phyloP scores from a whole-genome alignment of 331 rosid genomes.

The Quercus phellos region DNA sequence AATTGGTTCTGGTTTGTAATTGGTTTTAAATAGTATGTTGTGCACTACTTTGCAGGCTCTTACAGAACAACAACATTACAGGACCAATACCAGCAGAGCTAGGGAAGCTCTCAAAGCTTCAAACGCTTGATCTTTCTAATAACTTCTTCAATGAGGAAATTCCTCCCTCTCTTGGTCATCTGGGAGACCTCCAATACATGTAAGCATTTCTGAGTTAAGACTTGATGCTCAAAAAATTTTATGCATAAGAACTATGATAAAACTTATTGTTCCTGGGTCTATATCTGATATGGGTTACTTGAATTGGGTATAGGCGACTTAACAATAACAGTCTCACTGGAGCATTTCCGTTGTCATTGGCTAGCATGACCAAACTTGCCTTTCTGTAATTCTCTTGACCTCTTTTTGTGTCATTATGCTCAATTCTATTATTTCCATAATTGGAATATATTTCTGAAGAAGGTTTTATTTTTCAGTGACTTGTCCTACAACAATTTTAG shows the following conservation, averaged over 20 bases:
- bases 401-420: not conserved
- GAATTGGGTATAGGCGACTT: constrained; percentile 41
- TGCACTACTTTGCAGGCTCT: constrained; percentile 36
- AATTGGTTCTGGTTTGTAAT: constrained; percentile 6
- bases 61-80: constrained; percentile 52
- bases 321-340: constrained; percentile 50
- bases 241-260: too few species aligned
- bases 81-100: constrained; percentile 50
- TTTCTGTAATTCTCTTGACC: constrained; percentile 42
- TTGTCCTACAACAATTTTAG: constrained; percentile 56
- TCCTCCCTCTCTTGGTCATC: constrained; percentile 44
- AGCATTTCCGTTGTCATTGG: constrained; percentile 46
- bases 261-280: not conserved
- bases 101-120: constrained; percentile 45
- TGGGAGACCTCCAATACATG: constrained; percentile 49
- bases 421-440: constrained; percentile 1
- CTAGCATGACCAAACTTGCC: constrained; percentile 55
- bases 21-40: constrained; percentile 13
- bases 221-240: constrained; percentile 2
- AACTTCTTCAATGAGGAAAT: constrained; percentile 43
- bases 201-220: constrained; percentile 29
- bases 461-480: constrained; percentile 38
- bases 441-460: constrained; percentile 14
- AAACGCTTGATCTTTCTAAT: constrained; percentile 53
- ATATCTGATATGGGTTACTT: constrained; percentile 1